Evolutionary conservation across 2,329 filamentous ascomycete species (phyloP).

Genomic region (Claviceps sp.): DNA sequence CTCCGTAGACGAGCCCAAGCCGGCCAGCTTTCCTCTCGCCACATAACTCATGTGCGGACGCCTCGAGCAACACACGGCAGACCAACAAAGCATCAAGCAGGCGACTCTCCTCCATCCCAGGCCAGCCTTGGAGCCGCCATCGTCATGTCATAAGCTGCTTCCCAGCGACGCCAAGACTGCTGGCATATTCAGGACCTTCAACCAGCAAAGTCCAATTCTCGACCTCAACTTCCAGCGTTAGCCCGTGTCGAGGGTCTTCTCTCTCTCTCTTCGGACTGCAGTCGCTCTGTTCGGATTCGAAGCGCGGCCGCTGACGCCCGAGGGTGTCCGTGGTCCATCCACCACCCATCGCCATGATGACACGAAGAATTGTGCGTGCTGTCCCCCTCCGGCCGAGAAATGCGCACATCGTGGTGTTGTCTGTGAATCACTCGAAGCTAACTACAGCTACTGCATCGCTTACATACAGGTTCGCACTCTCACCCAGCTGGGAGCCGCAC

Average conservation of each 20-base stretch:
- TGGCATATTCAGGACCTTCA: not conserved
- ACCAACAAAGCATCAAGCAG: not conserved
- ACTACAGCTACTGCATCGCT: not conserved
- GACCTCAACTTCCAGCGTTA: not conserved
- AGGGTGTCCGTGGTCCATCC: not conserved
- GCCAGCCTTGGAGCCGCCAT: not conserved
- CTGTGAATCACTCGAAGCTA: not conserved
- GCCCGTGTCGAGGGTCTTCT: not conserved
- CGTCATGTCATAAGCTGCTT: conserved; percentile 1
- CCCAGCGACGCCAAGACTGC: not conserved
- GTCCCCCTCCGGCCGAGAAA: not conserved
- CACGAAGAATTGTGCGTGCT: conserved; percentile 23
- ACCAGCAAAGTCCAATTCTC: not conserved
- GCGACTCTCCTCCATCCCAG: not conserved
- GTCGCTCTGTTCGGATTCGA: not conserved
- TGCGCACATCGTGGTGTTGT: too few relatives aligned
- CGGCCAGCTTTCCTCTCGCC: not conserved
- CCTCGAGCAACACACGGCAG: not conserved
- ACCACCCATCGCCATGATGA: conserved; percentile 14
- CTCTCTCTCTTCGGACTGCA: not conserved
- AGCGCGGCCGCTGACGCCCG: not conserved
- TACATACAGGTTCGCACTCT: conserved; percentile 49
- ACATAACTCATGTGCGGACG: not conserved
- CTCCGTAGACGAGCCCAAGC: too few relatives aligned
- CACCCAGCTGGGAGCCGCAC: conserved; percentile 58